A percentile compares a stretch with the other conserved stretches of the same genome.
phyloP scores from a whole-genome alignment of 148 eudicot genomes.

The Selenicereus undatus region DNA sequence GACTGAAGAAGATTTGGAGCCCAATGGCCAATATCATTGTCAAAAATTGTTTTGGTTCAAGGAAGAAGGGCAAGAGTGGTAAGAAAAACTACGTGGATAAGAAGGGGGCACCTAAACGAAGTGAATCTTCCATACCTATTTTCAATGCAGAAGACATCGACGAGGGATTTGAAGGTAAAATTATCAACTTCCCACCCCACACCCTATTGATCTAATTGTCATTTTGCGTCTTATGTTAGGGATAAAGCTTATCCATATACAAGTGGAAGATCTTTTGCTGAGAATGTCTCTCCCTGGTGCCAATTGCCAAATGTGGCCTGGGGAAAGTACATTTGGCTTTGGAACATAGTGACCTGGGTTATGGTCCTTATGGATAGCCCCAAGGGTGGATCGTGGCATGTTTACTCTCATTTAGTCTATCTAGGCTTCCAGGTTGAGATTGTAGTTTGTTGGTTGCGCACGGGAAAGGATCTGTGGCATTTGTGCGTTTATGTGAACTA shows the following conservation, averaged over 20 bases:
- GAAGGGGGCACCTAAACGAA: constrained; percentile 66
- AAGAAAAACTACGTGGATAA: constrained; percentile 74
- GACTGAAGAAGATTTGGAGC: constrained; percentile 89
- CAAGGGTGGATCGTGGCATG: too few species aligned
- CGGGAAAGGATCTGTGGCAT: too few species aligned
- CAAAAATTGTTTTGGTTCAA: constrained; percentile 78
- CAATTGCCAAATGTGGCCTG: too few species aligned
- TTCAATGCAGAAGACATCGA: constrained; percentile 90
- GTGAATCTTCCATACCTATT: constrained; percentile 88
- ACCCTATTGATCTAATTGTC: background rate
- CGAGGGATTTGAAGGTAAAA: constrained; percentile 84
- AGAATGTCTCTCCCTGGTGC: too few species aligned
- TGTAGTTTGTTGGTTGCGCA: background rate
- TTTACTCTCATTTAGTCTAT: too few species aligned
- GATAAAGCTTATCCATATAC: too few species aligned
- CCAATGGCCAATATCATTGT: constrained; percentile 80
- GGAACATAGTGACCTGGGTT: too few species aligned
- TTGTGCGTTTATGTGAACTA: too few species aligned
- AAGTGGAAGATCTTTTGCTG: too few species aligned
- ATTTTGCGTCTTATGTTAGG: too few species aligned
- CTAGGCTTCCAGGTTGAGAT: background rate
- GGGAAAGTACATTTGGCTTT: too few species aligned
- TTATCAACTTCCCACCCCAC: background rate
- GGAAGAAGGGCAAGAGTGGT: constrained; percentile 65
- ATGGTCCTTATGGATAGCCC: too few species aligned